Percentiles rank a stretch among this genome's conserved stretches.
Evolutionary conservation across 495 filamentous ascomycete genomes (phyloP).

Genomic region (Neurospora sp.): DNA sequence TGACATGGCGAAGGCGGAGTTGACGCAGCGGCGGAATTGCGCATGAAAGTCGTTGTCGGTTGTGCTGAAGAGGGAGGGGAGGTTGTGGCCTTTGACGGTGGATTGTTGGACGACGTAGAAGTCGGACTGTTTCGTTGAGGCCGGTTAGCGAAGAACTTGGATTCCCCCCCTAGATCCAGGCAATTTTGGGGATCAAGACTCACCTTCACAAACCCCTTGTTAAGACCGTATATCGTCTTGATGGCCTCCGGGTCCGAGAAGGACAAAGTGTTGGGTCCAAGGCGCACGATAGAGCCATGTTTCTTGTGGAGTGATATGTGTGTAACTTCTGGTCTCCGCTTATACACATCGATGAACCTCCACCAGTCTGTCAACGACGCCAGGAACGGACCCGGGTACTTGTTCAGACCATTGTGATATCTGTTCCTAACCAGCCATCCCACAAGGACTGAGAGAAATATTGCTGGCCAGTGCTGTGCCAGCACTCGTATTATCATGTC

Average conservation of each 20-base stretch:
- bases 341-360: conserved; percentile 57
- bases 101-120: conserved; percentile 63
- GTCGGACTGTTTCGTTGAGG: conserved; percentile 40
- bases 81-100: conserved; percentile 49
- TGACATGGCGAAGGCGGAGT: conserved; percentile 64
- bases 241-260: conserved; percentile 58
- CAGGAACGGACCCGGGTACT: conserved; percentile 57
- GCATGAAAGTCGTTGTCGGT: conserved; percentile 65
- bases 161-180: too few species aligned
- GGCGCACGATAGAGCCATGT: conserved; percentile 60
- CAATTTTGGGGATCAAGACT: background rate
- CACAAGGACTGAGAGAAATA: conserved; percentile 20
- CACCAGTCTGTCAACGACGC: conserved; percentile 60
- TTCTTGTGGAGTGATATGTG: conserved; percentile 58
- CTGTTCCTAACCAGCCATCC: conserved; percentile 45
- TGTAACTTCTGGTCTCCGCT: conserved; percentile 51
- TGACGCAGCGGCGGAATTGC: conserved; percentile 57
- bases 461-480: conserved; percentile 38
- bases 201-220: conserved; percentile 74
- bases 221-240: conserved; percentile 69
- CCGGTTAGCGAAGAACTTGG: conserved; percentile 6
- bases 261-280: conserved; percentile 58
- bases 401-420: conserved; percentile 49
- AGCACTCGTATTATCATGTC: conserved; percentile 20
- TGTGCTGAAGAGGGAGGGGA: conserved; percentile 70